Base-by-base conservation (phyloP, 371 early-diverging fungal genomes). In the Syncephalastrum monosporum region DNA sequence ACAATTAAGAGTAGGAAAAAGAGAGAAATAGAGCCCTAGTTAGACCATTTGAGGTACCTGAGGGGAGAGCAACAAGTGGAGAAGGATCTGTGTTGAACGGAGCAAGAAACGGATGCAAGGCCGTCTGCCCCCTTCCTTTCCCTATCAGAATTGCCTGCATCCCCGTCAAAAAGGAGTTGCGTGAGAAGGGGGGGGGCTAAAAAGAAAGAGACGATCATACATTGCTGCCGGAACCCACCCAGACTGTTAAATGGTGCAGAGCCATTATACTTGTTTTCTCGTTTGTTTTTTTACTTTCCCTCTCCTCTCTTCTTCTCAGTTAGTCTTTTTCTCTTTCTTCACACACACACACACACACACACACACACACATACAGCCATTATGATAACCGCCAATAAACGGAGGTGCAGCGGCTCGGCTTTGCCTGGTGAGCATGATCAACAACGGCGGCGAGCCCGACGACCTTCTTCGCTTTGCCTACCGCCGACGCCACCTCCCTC, bases 351-450 rank as follows among this genome's bases (percentile, higher is more conserved):
- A 5, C 14, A 1, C 14, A n/a, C 4, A 5, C 14, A 1, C 5
- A 23, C 50, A 7, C 25, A 47, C 33, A 13, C 46, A 47, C 47
- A 13, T 29, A 15, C 56, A 55, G 12, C 47, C n/a, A 47, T 16
- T 13, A 27, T 47, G 38, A 50, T 47, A 6, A 58, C 17, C 0
- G 38, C 38, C 42, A 58, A 58, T 23, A 58, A 58, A 17, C 58
- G 58, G 25, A 33, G 58, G 43, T 58, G 58, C 23, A 58, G 58
- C 41, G 46, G 47, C 51, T 51, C 58, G 16, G 45, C 58, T 27
- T 46, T 58, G 41, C 51, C 58, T 17, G 58, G 58, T 41, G 58
- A 58, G 19, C 42, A 56, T 49, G 50, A 56, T 6, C 58, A 58
- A 15, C 58, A 41, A 16, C 58, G 58, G 17, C 50, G 51, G 19